Evolutionary conservation across 192 early-diverging fungal genomes (phyloP).

Genomic region (Podila epicladia): DNA sequence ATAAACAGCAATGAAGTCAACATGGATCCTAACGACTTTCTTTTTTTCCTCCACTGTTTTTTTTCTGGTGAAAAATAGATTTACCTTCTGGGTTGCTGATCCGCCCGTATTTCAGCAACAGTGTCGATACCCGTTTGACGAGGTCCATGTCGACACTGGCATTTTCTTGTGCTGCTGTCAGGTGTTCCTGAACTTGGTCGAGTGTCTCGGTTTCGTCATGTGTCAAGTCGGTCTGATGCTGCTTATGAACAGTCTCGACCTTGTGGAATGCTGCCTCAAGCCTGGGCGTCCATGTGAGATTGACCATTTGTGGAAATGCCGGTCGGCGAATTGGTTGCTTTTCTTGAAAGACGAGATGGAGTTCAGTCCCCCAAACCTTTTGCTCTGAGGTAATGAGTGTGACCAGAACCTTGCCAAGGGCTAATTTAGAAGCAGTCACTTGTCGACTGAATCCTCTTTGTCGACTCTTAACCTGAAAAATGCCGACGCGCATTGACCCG

Average conservation of each 20-base stretch:
- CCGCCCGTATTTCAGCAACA: conserved; percentile 15
- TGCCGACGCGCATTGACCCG: too few relatives aligned
- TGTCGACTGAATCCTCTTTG: too few relatives aligned
- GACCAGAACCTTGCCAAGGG: too few relatives aligned
- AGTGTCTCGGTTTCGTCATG: conserved; percentile 7
- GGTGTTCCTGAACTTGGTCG: conserved; percentile 4
- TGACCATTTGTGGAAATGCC: conserved; percentile 12
- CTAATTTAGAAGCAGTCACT: too few relatives aligned
- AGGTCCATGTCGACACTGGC: conserved; percentile 27
- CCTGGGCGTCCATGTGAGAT: conserved; percentile 41
- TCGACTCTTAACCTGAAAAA: too few relatives aligned
- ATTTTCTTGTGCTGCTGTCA: background rate
- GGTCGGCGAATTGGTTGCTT: background rate
- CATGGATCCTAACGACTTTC: too few relatives aligned
- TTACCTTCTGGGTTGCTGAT: background rate
- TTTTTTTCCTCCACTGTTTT: background rate
- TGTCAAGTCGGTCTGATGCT: background rate
- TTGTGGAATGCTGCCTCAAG: conserved; percentile 39
- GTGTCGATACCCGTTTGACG: conserved; percentile 22
- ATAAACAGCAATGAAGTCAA: background rate
- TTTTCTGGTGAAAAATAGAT: too few relatives aligned
- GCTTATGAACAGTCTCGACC: background rate
- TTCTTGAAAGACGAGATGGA: background rate
- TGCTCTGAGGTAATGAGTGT: too few relatives aligned
- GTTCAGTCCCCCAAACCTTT: too few relatives aligned